Conservation (phyloP, 306 rosid genomes). For the Delonix regia region DNA sequence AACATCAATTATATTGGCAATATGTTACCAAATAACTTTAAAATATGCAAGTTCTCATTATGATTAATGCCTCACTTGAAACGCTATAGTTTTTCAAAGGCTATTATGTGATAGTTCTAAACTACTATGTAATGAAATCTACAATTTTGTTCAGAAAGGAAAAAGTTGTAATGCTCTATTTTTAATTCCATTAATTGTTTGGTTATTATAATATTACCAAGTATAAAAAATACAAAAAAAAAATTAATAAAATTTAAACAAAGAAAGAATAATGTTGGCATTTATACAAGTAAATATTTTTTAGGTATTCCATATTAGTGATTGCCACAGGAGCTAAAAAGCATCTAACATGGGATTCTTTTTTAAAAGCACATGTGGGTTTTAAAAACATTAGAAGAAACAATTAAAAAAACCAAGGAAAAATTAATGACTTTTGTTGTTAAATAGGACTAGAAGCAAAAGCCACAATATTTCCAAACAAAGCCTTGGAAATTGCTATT, state of each 20-base stretch:
- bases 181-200: not conserved
- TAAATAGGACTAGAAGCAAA: too few species aligned
- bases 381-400: not conserved
- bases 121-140: not conserved
- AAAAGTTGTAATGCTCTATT: not conserved
- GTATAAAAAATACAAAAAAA: not conserved
- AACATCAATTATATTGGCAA: not conserved
- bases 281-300: not conserved
- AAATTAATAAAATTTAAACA: not conserved
- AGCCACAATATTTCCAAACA: too few species aligned
- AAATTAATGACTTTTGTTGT: not conserved
- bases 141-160: not conserved
- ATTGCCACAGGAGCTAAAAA: not conserved
- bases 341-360: too few species aligned
- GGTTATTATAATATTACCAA: not conserved
- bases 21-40: slow-evolving; percentile 14
- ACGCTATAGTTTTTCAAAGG: not conserved
- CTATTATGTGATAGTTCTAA: not conserved
- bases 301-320: not conserved
- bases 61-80: not conserved
- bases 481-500: not conserved
- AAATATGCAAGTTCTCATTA: not conserved
- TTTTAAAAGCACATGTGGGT: too few species aligned
- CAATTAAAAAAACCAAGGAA: not conserved
- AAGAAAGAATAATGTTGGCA: not conserved